phyloP scores from a whole-genome alignment of 2,329 filamentous ascomycete genomes.

The Trichoderma atroviride region DNA sequence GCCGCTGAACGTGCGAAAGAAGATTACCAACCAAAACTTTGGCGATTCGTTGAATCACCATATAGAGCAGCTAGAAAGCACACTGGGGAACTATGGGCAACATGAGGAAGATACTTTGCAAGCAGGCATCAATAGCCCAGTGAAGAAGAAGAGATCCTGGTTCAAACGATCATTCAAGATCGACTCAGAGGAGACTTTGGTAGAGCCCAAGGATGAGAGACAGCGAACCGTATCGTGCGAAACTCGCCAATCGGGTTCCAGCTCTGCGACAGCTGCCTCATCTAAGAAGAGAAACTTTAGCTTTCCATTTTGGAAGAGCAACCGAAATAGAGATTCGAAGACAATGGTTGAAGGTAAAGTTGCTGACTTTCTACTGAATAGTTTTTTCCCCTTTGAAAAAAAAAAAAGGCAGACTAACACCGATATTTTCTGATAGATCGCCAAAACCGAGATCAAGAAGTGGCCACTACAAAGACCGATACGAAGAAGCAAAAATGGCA shows the following conservation, averaged over 20 bases:
- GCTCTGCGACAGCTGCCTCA: constrained; percentile 33
- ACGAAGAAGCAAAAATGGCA: constrained; percentile 33
- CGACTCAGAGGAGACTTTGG: constrained; percentile 19
- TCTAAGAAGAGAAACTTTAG: constrained; percentile 57
- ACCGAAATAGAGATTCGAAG: constrained; percentile 47
- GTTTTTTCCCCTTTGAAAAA: not conserved
- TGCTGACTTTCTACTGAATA: not conserved
- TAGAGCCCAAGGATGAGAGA: constrained; percentile 19
- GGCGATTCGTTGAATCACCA: constrained; percentile 31
- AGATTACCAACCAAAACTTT: constrained; percentile 34
- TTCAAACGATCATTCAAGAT: constrained; percentile 52
- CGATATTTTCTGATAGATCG: not conserved
- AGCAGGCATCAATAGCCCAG: constrained; percentile 18
- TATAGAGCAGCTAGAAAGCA: constrained; percentile 25
- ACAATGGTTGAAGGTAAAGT: constrained; percentile 51
- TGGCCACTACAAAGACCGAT: not conserved
- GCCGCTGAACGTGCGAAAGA: constrained; percentile 49
- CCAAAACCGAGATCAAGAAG: not conserved
- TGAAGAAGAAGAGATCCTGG: constrained; percentile 54
- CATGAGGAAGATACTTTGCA: constrained; percentile 28
- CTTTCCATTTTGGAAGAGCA: constrained; percentile 59
- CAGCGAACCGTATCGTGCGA: constrained; percentile 27
- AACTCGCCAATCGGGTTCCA: constrained; percentile 25
- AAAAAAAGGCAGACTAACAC: not conserved
- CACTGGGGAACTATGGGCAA: constrained; percentile 29